Base-by-base conservation (phyloP, 2,329 filamentous ascomycete species). In the Claviceps monticola region DNA sequence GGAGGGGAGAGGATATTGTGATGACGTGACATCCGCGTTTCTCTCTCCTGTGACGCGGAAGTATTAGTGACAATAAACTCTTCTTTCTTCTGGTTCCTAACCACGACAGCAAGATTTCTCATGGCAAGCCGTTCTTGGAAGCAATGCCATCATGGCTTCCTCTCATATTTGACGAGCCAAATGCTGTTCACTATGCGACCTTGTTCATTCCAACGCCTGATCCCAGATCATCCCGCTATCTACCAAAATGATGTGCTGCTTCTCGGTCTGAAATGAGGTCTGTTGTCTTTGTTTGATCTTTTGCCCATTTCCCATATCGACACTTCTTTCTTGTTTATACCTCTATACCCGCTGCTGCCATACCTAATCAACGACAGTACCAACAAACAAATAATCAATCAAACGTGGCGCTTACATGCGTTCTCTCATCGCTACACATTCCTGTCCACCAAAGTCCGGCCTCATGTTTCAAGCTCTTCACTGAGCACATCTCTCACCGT, bases 401-500 rank as follows among this genome's bases (percentile, higher is more conserved):
- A 34, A 34, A 34, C 29, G 29, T 34, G n/a, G 14, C 23, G 34
- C 14, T 13, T 5, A 26, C 19, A n/a, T 23, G 7, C 5, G 26
- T 39, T 23, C 17, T 17, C 34, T n/a, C 23, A 41, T 21, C 19
- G 21, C 1, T n/a, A 21, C 14, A 17, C 29, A 11, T 21, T 11
- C 19, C 17, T 16, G 21, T 38, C 23, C 26, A 11, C 14, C 16
- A 26, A 13, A 14, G 9, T 21, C 48, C 29, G 5, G 3, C 5
- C 45, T 62, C 55, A 61, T 43, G 57, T 57, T 39, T 78, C 75
- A 53, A 74, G 63, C 37, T 74, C 73, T 49, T 79, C 77, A 53
- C 68, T 69, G 54, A 83, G 64, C 44, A 82, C 73, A 57, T 74
- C 72, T 59, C 74, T 71, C 17, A 82, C 75, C 5, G 75, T 77